Evolutionary conservation across 1,284 basidiomycete species (phyloP), one percentile per base, ranked within the genome.

Genomic region (Polyporus tsugae): DNA sequence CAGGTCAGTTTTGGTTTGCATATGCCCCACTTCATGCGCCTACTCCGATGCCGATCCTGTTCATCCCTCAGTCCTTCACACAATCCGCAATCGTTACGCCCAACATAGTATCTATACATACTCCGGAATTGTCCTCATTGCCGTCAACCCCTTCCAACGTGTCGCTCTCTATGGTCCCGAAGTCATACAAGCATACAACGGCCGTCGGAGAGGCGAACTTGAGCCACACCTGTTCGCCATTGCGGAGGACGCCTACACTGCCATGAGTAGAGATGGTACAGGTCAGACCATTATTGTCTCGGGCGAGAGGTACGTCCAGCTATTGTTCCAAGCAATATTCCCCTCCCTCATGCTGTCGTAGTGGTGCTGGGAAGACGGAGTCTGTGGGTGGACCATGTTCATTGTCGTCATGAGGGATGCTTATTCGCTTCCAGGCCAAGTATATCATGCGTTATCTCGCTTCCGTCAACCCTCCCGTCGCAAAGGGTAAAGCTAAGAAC

Each of bases 391-490:
- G n/a, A 6, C 52, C 33, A 9, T 55, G 17, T 42, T 6, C 29
- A 36, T 15, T 15, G 33, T 19, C 22, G 10, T 44, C 25, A 5
- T 63, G 9, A 59, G 49, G 41, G 53, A 52, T 42, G 41, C 70
- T 75, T 46, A 69, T 68, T 42, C 53, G 65, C 63, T 64, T 69
- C 60, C 74, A 94, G 93, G 95, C 98, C 64, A 99, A 99, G 85
- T 98, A 97, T 84, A 99, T 99, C 80, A 97, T 99, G 91, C 91
- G 98, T 69, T 99, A 99, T 82, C 93, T 99, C 77, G 98, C 98
- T 15, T 99, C 97, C 0, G 96, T 99, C 61, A 97, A 99, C 74
- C 96, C 97, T 64, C 90, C 95, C 74, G 81, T 89, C 81, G 76
- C 86, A 72, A 85, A 82, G 76, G 80, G 85, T 63, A 91, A 92